Conservation (phyloP, 1,139 yeast species). For the Lodderomyces pseudojiufengensis region DNA sequence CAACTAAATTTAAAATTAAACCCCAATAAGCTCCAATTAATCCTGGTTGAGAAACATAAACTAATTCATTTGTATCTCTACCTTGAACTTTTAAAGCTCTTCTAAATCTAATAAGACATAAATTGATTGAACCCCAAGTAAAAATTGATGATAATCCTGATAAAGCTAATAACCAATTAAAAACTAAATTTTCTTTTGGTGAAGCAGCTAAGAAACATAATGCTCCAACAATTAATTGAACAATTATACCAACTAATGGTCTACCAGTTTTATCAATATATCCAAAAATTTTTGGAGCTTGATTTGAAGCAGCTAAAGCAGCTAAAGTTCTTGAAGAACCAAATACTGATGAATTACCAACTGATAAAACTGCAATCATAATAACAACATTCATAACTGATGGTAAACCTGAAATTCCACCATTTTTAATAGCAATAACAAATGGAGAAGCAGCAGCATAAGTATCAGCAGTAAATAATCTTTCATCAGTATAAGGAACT, state of each 20-base stretch:
- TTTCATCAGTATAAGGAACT: conserved; percentile 35
- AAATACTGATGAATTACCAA: conserved; percentile 54
- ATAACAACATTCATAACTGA: conserved; percentile 48
- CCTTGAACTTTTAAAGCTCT: conserved; percentile 66
- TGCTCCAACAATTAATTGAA: conserved; percentile 59
- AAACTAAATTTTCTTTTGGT: conserved; percentile 59
- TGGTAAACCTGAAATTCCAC: conserved; percentile 43
- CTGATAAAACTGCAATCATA: conserved; percentile 45
- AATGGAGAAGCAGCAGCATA: conserved; percentile 48
- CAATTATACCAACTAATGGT: conserved; percentile 63
- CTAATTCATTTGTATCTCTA: conserved; percentile 60
- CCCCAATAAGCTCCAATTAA: conserved; percentile 68
- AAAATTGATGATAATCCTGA: conserved; percentile 82
- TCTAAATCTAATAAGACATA: conserved; percentile 78
- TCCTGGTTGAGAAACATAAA: conserved; percentile 69
- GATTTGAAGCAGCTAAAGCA: conserved; percentile 77
- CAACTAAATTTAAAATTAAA: conserved; percentile 53
- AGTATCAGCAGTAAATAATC: conserved; percentile 30
- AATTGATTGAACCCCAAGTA: conserved; percentile 78
- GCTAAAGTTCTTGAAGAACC: conserved; percentile 81
- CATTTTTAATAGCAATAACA: conserved; percentile 42
- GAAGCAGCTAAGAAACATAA: conserved; percentile 74
- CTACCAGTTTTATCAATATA: conserved; percentile 75
- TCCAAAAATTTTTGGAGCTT: conserved; percentile 70
- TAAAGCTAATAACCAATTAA: conserved; percentile 77